phyloP scores from a whole-genome alignment of 257 asterid genomes.

The Coffea eugenioides region DNA sequence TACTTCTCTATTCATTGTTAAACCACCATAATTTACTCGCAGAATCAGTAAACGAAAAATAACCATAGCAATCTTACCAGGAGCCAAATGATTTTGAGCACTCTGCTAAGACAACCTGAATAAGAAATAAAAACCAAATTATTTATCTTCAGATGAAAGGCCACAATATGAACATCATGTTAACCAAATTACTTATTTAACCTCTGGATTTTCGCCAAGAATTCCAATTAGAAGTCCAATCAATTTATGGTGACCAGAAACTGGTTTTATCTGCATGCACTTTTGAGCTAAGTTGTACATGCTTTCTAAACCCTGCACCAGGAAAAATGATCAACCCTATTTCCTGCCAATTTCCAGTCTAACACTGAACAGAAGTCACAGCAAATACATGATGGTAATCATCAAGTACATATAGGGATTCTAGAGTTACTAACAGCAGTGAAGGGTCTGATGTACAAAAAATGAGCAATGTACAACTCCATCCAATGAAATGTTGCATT shows the following conservation, averaged over 20 bases:
- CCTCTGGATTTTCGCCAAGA: slow-evolving; percentile 87
- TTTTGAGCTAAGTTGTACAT: slow-evolving; percentile 84
- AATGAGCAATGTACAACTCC: slow-evolving; percentile 81
- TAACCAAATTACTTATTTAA: slow-evolving; percentile 18
- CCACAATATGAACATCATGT: slow-evolving; percentile 9
- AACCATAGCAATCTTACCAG: slow-evolving; percentile 53
- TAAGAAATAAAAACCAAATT: slow-evolving; percentile 21
- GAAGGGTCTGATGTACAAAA: slow-evolving; percentile 87
- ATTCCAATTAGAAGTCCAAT: slow-evolving; percentile 73
- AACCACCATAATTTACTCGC: neutral
- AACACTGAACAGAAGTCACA: slow-evolving; percentile 2
- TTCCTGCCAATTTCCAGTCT: neutral
- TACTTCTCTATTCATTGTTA: neutral
- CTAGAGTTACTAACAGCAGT: slow-evolving; percentile 52
- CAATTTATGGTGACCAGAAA: slow-evolving; percentile 66
- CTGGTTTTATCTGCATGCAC: slow-evolving; percentile 76
- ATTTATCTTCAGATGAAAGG: slow-evolving; percentile 14
- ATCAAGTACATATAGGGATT: neutral
- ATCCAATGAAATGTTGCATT: slow-evolving; percentile 76
- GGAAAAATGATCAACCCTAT: slow-evolving; percentile 19
- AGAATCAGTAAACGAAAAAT: neutral
- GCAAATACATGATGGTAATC: neutral
- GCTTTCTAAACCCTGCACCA: slow-evolving; percentile 81
- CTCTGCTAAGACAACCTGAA: slow-evolving; percentile 87
- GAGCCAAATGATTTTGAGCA: slow-evolving; percentile 96